A percentile compares a stretch with the other conserved stretches of the same genome.
Conservation (phyloP, 306 rosid species). For the Citrullus amarus region DNA sequence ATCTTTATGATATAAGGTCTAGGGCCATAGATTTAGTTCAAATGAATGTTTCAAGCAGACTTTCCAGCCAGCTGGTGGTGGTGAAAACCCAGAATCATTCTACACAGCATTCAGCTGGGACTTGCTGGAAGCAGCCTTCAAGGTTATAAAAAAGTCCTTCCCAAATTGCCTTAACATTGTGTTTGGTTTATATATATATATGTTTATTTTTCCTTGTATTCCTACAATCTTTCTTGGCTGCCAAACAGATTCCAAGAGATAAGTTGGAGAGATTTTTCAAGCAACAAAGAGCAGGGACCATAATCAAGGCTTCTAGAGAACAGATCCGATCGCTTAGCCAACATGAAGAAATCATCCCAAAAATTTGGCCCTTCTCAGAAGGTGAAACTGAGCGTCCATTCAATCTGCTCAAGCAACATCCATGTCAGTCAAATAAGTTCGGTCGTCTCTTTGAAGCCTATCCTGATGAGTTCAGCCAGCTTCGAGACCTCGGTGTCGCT, state of each 20-base stretch:
- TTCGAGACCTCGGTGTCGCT: conserved; percentile 26
- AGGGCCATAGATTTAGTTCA: no score
- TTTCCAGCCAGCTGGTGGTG: conserved; percentile 34
- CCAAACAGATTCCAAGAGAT: conserved; percentile 18
- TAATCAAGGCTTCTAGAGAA: conserved; percentile 31
- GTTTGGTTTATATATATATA: neutral
- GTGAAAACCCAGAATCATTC: conserved; percentile 47
- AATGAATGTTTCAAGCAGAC: conserved; percentile 19
- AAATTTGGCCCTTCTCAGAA: conserved; percentile 46
- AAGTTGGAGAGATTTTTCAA: conserved; percentile 31
- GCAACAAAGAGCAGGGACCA: conserved; percentile 31
- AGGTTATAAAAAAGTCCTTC: conserved; percentile 18
- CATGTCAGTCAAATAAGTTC: conserved; percentile 31
- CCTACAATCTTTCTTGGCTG: neutral
- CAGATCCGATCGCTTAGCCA: conserved; percentile 29
- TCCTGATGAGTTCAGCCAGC: conserved; percentile 13
- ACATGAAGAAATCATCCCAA: neutral
- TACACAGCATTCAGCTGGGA: conserved; percentile 50
- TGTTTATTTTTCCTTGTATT: neutral
- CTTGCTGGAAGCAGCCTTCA: conserved; percentile 45
- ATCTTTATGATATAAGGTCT: no score
- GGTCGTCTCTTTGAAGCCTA: conserved; percentile 39
- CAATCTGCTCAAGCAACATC: conserved; percentile 28
- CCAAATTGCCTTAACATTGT: neutral
- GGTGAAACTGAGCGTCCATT: conserved; percentile 23